Percentiles rank a stretch among this genome's conserved stretches.
These are phyloP conservation scores for Candolleomyces eurysporus DNA, from an alignment of 768 basidiomycete species.

Conservation along the genomic window DNA sequence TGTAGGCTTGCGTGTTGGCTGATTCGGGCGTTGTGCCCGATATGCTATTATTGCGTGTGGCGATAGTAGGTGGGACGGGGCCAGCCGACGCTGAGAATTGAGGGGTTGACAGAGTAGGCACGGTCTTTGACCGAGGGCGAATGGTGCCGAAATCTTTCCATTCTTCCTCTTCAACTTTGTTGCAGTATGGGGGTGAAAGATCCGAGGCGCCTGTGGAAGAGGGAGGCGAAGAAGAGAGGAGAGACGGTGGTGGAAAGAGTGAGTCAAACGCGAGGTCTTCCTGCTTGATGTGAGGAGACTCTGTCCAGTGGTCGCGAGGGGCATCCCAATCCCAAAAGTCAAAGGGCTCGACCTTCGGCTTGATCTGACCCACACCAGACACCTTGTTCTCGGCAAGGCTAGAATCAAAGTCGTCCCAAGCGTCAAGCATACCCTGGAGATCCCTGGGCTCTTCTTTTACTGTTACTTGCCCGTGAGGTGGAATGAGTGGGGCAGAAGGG, in stretches of 20 bases:
- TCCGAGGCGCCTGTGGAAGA: slow-evolving; percentile 26
- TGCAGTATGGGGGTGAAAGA: slow-evolving; percentile 13
- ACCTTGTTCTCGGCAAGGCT: slow-evolving; percentile 41
- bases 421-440: slow-evolving; percentile 62
- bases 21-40: neutral
- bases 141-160: slow-evolving; percentile 17
- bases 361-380: slow-evolving; percentile 17
- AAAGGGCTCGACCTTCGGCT: slow-evolving; percentile 43
- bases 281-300: slow-evolving; percentile 38
- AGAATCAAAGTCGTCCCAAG: slow-evolving; percentile 65
- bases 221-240: slow-evolving; percentile 25
- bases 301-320: slow-evolving; percentile 26
- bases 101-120: slow-evolving; percentile 19
- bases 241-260: slow-evolving; percentile 28
- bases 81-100: slow-evolving; percentile 11
- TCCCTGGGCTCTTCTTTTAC: slow-evolving; percentile 65
- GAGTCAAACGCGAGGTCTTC: slow-evolving; percentile 45
- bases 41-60: slow-evolving; percentile 5
- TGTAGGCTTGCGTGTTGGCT: slow-evolving; percentile 19
- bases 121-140: slow-evolving; percentile 41
- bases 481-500: slow-evolving; percentile 50
- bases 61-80: slow-evolving; percentile 18
- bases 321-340: slow-evolving; percentile 47
- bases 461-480: slow-evolving; percentile 25
- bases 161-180: neutral